phyloP scores from a whole-genome alignment of 331 rosid species.

The Rosa hybrid region DNA sequence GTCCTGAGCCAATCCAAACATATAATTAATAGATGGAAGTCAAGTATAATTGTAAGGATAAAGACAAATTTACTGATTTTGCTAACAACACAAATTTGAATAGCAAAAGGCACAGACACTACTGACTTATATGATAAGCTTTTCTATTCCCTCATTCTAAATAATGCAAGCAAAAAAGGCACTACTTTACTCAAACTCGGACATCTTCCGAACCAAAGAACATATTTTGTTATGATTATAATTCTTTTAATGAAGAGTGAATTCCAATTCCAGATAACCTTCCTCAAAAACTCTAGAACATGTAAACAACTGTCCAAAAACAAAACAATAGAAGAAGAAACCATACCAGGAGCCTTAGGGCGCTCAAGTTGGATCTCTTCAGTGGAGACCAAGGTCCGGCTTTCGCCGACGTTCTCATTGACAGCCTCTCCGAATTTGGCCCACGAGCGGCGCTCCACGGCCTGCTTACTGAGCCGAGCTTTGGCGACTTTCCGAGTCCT shows the following conservation, averaged over 20 bases:
- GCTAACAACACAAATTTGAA: no score
- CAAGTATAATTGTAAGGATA: no score
- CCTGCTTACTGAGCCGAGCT: constrained; percentile 87
- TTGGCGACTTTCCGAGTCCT: constrained; percentile 79
- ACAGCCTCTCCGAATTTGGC: constrained; percentile 86
- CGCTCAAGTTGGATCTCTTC: constrained; percentile 88
- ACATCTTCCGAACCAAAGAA: no score
- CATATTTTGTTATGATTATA: no score
- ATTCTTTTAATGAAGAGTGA: no score
- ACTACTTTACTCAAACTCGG: no score
- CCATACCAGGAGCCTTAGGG: constrained; percentile 74
- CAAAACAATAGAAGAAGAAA: neutral
- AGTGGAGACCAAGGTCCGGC: constrained; percentile 69
- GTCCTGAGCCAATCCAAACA: neutral
- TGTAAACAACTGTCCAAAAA: neutral
- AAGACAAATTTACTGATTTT: neutral
- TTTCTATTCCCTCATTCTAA: no score
- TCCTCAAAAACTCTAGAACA: neutral
- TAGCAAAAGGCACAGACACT: no score
- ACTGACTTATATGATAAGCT: no score
- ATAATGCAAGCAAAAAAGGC: no score
- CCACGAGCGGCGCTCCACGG: constrained; percentile 79
- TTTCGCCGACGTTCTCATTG: constrained; percentile 67
- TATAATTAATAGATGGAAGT: neutral
- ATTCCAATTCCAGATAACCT: neutral